A percentile compares a stretch with the other conserved stretches of the same genome.
Conservation (phyloP, 139 green algal genomes). For the Nannochloris sp. region DNA sequence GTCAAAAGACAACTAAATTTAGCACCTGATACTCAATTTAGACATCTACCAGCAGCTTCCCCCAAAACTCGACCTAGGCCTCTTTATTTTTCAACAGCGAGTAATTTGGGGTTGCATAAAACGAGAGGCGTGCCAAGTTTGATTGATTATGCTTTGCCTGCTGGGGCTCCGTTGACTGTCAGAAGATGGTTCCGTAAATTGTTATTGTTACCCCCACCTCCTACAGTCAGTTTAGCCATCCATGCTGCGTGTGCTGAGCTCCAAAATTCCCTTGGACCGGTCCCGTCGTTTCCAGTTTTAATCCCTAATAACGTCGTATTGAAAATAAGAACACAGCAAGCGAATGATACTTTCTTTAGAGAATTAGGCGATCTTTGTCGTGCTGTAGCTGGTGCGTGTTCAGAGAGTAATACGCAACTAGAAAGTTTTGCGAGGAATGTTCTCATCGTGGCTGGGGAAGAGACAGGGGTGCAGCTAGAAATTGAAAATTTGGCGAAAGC, state of each 20-base stretch:
- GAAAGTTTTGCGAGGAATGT: not conserved
- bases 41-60: not conserved
- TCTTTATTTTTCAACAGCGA: constrained; percentile 61
- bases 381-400: not conserved
- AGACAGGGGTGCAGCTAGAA: constrained; percentile 14
- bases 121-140: constrained; percentile 53
- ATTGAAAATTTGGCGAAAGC: not conserved
- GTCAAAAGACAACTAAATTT: constrained; percentile 25
- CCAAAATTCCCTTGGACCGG: not conserved
- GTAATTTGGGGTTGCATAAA: constrained; percentile 62
- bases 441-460: constrained; percentile 7
- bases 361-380: constrained; percentile 28
- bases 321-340: constrained; percentile 31
- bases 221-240: constrained; percentile 19
- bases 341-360: constrained; percentile 33
- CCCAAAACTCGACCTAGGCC: constrained; percentile 36
- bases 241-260: constrained; percentile 19
- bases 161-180: not conserved
- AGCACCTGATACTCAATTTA: constrained; percentile 7
- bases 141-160: constrained; percentile 34
- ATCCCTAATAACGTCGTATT: constrained; percentile 29
- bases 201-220: constrained; percentile 49
- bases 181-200: constrained; percentile 35
- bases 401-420: not conserved
- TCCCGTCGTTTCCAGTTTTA: constrained; percentile 26